Evolutionary conservation across 176 grass and related monocot genomes (phyloP).

Genomic region (Paspalum vaginatum): DNA sequence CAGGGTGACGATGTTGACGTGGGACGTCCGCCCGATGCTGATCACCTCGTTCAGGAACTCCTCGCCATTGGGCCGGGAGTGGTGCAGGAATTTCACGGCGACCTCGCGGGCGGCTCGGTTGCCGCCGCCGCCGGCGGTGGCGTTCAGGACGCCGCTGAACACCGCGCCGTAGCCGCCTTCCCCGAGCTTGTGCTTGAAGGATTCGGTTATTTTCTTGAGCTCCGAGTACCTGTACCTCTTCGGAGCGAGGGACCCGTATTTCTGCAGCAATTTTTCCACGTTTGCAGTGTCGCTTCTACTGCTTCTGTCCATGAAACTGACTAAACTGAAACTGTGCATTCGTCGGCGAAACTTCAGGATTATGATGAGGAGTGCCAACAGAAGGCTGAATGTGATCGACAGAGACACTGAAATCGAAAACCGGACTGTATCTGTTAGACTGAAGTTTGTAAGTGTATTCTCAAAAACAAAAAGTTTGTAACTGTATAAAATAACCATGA

Average conservation of each 20-base stretch:
- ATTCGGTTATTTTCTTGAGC: slow-evolving; percentile 57
- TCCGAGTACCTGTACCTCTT: slow-evolving; percentile 56
- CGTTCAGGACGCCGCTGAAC: slow-evolving; percentile 39
- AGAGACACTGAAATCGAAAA: slow-evolving; percentile 36
- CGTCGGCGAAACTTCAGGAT: slow-evolving; percentile 29
- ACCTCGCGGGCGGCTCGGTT: neutral
- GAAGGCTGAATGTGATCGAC: neutral
- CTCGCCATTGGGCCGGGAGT: slow-evolving; percentile 38
- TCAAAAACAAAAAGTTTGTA: neutral
- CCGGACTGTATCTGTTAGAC: neutral
- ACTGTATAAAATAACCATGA: neutral
- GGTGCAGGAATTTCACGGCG: slow-evolving; percentile 59
- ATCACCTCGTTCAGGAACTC: slow-evolving; percentile 72
- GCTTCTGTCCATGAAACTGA: neutral
- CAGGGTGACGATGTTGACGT: slow-evolving; percentile 65
- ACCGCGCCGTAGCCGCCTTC: slow-evolving; percentile 70
- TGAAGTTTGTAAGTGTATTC: neutral
- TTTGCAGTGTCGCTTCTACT: slow-evolving; percentile 18
- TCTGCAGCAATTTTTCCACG: slow-evolving; percentile 46
- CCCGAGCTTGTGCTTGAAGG: slow-evolving; percentile 52
- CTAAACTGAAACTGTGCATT: neutral
- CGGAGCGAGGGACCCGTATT: slow-evolving; percentile 46
- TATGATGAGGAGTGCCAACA: neutral
- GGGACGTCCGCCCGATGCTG: slow-evolving; percentile 60
- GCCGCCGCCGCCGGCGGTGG: neutral